These are phyloP conservation scores for Ascosphaera acerosa DNA, from an alignment of 2,329 filamentous ascomycete species.

Conservation along the genomic window DNA sequence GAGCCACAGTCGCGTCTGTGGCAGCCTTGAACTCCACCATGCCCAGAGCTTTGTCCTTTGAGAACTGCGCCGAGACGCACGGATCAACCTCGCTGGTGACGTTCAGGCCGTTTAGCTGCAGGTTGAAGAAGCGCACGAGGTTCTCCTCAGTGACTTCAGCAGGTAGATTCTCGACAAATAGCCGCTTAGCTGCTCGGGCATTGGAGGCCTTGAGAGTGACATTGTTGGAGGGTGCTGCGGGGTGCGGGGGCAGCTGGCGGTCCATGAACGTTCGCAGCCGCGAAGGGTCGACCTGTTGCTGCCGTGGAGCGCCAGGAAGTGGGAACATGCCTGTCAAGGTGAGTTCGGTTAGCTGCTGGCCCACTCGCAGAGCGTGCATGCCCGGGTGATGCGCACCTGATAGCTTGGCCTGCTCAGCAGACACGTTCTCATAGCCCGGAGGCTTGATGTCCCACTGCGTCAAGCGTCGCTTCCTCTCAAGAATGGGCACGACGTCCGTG, in stretches of 20 bases:
- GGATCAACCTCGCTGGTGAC: slow-evolving; percentile 64
- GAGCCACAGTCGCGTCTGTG: slow-evolving; percentile 67
- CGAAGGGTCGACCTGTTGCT: slow-evolving; percentile 83
- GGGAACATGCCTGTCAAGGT: slow-evolving; percentile 86
- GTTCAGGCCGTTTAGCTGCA: slow-evolving; percentile 91
- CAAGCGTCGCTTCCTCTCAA: slow-evolving; percentile 70
- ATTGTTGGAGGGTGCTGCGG: slow-evolving; percentile 36
- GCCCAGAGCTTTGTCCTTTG: slow-evolving; percentile 55
- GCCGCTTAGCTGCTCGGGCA: slow-evolving; percentile 77
- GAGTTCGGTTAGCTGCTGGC: too few relatives aligned
- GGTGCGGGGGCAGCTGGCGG: slow-evolving; percentile 26
- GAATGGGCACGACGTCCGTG: slow-evolving; percentile 56
- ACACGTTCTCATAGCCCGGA: slow-evolving; percentile 92
- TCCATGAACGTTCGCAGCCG: slow-evolving; percentile 92
- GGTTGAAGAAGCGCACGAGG: slow-evolving; percentile 70
- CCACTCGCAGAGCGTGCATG: slow-evolving; percentile 1
- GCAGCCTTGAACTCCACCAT: slow-evolving; percentile 75
- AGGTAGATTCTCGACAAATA: slow-evolving; percentile 69
- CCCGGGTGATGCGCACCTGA: too few relatives aligned
- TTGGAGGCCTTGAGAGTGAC: slow-evolving; percentile 78
- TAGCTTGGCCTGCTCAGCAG: slow-evolving; percentile 91
- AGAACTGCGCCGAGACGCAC: slow-evolving; percentile 60
- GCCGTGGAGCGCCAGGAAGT: slow-evolving; percentile 76
- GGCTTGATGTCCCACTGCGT: slow-evolving; percentile 99
- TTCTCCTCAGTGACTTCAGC: slow-evolving; percentile 45